These are phyloP conservation scores for Alternaria ethzedia DNA, from an alignment of 2,329 filamentous ascomycete genomes.

Conservation along the genomic window DNA sequence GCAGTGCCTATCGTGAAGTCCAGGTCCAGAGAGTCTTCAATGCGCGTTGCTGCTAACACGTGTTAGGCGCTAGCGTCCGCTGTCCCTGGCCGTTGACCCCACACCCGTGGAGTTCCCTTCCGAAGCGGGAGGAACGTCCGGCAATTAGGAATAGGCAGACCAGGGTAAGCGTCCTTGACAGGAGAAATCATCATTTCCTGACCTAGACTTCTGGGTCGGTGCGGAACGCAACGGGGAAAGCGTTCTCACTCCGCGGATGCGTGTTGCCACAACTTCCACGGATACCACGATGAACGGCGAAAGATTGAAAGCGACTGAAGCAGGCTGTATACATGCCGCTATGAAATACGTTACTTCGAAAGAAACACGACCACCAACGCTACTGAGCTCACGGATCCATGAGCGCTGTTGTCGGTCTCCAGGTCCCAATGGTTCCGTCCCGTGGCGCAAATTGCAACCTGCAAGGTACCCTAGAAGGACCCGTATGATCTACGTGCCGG, in stretches of 20 bases:
- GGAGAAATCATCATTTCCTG: neutral
- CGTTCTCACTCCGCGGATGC: neutral
- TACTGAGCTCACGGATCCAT: neutral
- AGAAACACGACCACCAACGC: neutral
- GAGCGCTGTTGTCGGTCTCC: neutral
- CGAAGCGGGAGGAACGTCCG: conserved; percentile 12
- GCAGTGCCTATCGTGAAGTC: neutral
- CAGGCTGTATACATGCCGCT: no score
- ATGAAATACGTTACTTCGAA: neutral
- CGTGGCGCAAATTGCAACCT: conserved; percentile 4
- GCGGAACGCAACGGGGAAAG: conserved; percentile 6
- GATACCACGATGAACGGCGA: neutral
- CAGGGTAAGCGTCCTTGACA: conserved; percentile 7
- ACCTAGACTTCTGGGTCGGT: neutral
- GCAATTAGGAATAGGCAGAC: conserved; percentile 4
- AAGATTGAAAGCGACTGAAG: neutral
- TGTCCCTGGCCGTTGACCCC: conserved; percentile 12
- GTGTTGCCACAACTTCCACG: neutral
- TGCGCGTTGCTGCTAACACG: conserved; percentile 6
- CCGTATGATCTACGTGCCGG: conserved; percentile 5
- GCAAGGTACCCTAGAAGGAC: neutral
- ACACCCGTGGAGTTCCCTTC: conserved; percentile 6
- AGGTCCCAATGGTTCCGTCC: neutral
- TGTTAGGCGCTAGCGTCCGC: neutral
- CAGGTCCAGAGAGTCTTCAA: conserved; percentile 1